A percentile compares a stretch with the other conserved stretches of the same genome.
Conservation (phyloP, 768 basidiomycete genomes). For the Rhodosporidiobolus odoratus region DNA sequence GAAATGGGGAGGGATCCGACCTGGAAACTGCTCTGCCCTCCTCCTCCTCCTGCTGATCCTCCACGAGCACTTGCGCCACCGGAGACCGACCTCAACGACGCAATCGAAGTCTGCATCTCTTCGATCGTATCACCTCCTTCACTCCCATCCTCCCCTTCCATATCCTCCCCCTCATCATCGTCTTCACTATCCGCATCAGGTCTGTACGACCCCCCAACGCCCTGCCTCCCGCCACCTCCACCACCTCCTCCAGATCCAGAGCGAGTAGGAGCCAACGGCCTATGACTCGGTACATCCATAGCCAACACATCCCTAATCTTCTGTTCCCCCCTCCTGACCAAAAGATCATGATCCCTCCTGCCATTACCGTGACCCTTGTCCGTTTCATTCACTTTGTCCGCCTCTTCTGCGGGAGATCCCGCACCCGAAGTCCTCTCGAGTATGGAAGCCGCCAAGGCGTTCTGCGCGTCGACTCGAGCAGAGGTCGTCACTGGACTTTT, state of each 20-base stretch:
- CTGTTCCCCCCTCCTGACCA: constrained; percentile 21
- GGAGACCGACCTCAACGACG: neutral
- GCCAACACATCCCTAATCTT: constrained; percentile 34
- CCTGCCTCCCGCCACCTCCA: neutral
- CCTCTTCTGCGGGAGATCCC: too few species aligned
- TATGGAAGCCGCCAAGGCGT: neutral
- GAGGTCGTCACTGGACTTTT: neutral
- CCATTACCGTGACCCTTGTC: constrained; percentile 1
- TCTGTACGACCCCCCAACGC: neutral
- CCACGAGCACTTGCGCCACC: neutral
- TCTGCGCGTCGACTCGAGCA: constrained; percentile 7
- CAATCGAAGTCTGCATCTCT: constrained; percentile 2
- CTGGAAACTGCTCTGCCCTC: neutral
- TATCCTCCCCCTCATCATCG: too few species aligned
- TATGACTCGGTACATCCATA: constrained; percentile 33
- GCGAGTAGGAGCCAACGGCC: too few species aligned
- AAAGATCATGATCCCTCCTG: too few species aligned
- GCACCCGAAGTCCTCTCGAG: neutral
- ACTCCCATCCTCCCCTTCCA: too few species aligned
- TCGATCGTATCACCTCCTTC: too few species aligned
- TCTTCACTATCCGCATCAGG: too few species aligned
- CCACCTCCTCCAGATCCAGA: neutral
- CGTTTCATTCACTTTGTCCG: neutral
- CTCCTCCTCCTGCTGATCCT: neutral
- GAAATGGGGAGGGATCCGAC: constrained; percentile 34